Conservation (phyloP, 2,329 filamentous ascomycete species). For the Paecilomyces variotii region DNA sequence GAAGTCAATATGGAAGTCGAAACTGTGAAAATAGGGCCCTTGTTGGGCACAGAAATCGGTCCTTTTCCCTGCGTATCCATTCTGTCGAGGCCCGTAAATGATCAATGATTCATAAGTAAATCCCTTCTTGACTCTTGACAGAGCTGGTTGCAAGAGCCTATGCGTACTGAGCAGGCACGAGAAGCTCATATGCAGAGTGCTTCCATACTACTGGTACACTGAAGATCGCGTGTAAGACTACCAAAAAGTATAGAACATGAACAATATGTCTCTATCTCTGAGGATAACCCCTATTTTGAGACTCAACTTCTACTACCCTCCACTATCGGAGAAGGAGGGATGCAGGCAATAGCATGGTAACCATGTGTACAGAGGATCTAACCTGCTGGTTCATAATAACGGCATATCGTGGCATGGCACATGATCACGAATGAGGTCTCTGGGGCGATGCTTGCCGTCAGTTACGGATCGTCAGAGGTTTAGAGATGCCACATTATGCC, state of each 20-base stretch:
- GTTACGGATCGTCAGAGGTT: neutral
- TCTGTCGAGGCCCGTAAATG: neutral
- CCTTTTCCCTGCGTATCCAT: neutral
- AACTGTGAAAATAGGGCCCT: constrained; percentile 6
- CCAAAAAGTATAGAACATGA: too few relatives aligned
- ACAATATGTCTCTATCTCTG: too few relatives aligned
- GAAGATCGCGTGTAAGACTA: too few relatives aligned
- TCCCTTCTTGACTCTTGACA: neutral
- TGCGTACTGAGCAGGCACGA: too few relatives aligned
- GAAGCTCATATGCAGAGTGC: too few relatives aligned
- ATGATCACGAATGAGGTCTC: neutral
- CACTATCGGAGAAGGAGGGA: neutral
- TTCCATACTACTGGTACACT: too few relatives aligned
- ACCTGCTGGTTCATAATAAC: neutral
- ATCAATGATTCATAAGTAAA: neutral
- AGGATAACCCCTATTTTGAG: too few relatives aligned
- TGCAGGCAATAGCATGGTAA: neutral
- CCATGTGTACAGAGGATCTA: neutral
- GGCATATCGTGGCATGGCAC: neutral
- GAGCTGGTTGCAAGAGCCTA: neutral
- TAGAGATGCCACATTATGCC: neutral
- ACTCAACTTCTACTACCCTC: neutral
- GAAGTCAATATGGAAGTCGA: constrained; percentile 6
- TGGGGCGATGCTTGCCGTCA: neutral
- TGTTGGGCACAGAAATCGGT: constrained; percentile 6